phyloP scores from a whole-genome alignment of 1,139 yeast species.

The Kurtzmaniella quercitrusa region DNA sequence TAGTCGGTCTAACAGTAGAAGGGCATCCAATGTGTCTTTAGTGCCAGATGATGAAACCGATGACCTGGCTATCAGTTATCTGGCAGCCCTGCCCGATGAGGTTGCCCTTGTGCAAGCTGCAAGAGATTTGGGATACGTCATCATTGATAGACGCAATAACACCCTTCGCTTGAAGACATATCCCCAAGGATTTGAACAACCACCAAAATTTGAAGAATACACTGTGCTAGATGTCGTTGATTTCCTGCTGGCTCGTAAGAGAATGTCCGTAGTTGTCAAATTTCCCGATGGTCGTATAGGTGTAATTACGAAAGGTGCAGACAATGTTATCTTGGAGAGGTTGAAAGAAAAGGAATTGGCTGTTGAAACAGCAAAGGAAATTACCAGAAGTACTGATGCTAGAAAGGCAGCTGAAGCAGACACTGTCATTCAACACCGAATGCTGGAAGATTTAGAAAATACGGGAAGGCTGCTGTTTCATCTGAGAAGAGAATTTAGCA shows the following conservation, averaged over 20 bases:
- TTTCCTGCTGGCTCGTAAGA: constrained; percentile 80
- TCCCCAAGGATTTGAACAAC: constrained; percentile 72
- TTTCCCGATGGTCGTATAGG: constrained; percentile 80
- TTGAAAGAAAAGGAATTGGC: constrained; percentile 60
- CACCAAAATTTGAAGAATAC: constrained; percentile 63
- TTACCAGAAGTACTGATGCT: constrained; percentile 53
- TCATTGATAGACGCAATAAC: constrained; percentile 61
- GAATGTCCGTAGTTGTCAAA: constrained; percentile 85
- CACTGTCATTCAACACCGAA: constrained; percentile 51
- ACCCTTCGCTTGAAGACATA: constrained; percentile 66
- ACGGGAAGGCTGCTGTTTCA: not conserved
- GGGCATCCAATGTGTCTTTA: constrained; percentile 10
- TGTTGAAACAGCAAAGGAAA: constrained; percentile 54
- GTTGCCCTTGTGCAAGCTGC: constrained; percentile 92
- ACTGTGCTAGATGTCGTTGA: constrained; percentile 77
- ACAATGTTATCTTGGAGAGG: constrained; percentile 81
- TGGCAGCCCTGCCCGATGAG: constrained; percentile 96
- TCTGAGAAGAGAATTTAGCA: constrained; percentile 13
- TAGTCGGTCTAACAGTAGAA: constrained; percentile 2
- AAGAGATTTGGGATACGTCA: constrained; percentile 84
- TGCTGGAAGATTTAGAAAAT: constrained; percentile 31
- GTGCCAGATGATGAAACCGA: constrained; percentile 15
- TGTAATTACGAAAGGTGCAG: constrained; percentile 92
- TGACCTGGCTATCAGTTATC: constrained; percentile 63
- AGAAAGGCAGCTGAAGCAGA: constrained; percentile 84